Evolutionary conservation across 768 basidiomycete genomes (phyloP), one percentile per base, ranked within the genome.

Genomic region (Erythrobasidium yunnanense): DNA sequence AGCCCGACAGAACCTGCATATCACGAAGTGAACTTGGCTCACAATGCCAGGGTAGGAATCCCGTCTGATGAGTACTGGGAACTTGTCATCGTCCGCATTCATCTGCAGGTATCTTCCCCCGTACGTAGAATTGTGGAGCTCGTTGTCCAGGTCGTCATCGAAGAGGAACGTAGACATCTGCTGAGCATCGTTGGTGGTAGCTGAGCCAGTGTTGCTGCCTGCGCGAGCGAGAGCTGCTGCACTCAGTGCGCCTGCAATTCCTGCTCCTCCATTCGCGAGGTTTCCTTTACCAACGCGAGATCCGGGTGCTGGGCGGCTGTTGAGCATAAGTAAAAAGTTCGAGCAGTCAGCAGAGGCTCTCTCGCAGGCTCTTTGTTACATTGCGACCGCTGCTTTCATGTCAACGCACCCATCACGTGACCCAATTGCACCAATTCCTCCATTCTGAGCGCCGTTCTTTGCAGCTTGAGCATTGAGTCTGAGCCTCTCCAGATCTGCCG

Each of bases 101-200:
- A 74, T 73, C 68, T 71, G 71, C 85, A 89, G 18, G 86, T 90
- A 30, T 87, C 89, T 55, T 87, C 71, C 80, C 73, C 90, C 83
- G 76, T 84, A 83, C 83, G 91, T 90, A 7, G 90, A 87, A 77
- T 89, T 90, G 74, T 91, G 85, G 84, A 93, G 90, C 75, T 93
- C 90, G 77, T 88, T 84, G 73, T 93, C 90, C 70, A 93, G 77
- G 73, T 92, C 89, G 75, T 92, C 87, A 71, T 93, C 90, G 68
- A 93, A 78, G 84, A 92, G 85, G 85, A 90, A 76, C 65, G 63
- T 70, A 66, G 71, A 73, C 57, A 75, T 65, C 63, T 70, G 67
- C 49, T 50, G 57, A 27, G 42, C 62, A 8, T 71, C 38, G 65
- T 38, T 38, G 7, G 34, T 27, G 25, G n/a, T 4, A 11, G 23